Percentiles rank a stretch among this genome's conserved stretches.
These are phyloP conservation scores for Amanita inopinata DNA, from an alignment of 768 basidiomycete genomes.

Conservation along the genomic window DNA sequence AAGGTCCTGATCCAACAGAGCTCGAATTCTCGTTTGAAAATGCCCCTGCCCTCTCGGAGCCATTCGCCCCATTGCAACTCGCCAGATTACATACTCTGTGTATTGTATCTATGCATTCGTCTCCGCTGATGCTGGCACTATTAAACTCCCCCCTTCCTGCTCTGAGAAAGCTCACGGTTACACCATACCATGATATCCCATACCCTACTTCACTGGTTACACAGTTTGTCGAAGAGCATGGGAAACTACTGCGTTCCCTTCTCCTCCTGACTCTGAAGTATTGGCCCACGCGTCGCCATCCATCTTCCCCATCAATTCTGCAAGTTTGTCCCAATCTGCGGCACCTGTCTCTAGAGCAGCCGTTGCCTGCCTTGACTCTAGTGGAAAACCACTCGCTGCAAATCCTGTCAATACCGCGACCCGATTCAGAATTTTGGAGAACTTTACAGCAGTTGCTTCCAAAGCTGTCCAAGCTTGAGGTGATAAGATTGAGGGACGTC, in stretches of 20 bases:
- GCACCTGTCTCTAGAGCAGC: conserved; percentile 67
- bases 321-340: conserved; percentile 41
- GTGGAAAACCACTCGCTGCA: conserved; percentile 33
- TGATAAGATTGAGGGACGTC: conserved; percentile 56
- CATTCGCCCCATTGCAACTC: conserved; percentile 40
- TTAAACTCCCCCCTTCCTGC: conserved; percentile 51
- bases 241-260: conserved; percentile 46
- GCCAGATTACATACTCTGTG: conserved; percentile 48
- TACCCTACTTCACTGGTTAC: conserved; percentile 49
- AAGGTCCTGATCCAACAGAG: conserved; percentile 47
- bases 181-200: conserved; percentile 63
- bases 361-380: conserved; percentile 43
- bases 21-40: conserved; percentile 25
- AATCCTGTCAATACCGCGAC: conserved; percentile 71
- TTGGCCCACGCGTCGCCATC: conserved; percentile 51
- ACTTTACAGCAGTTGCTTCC: conserved; percentile 47
- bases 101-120: conserved; percentile 57
- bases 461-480: conserved; percentile 42
- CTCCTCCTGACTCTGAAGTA: conserved; percentile 61
- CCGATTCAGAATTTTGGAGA: conserved; percentile 46
- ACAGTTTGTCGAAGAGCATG: conserved; percentile 51
- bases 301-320: conserved; percentile 42
- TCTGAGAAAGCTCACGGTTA: conserved; percentile 55
- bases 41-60: conserved; percentile 18
- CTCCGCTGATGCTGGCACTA: conserved; percentile 52